Evolutionary conservation across 2,329 filamentous ascomycete genomes (phyloP), one percentile per base, ranked within the genome.

Genomic region (Pseudomassariella vexata): DNA sequence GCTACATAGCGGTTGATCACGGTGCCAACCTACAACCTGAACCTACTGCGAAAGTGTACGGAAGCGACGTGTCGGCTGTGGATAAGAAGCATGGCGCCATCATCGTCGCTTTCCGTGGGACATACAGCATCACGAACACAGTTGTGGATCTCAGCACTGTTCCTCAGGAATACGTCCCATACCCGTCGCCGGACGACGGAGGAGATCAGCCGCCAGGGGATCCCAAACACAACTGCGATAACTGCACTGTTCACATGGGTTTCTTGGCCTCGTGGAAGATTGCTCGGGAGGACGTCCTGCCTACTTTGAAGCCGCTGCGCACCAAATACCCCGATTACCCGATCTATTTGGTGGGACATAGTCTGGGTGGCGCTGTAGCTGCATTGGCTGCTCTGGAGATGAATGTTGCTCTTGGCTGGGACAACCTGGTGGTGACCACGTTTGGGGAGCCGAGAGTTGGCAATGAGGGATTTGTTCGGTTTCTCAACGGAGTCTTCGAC

Each of bases 231-330:
- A 73, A 68, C 44, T 98, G 92, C 59, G 56, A 65, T 6, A 90
- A 95, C 55, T 98, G 92, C 57, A 94, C 85, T 5, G 90, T 96
- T 2, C 92, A 98, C 55, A 79, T 78, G 38, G 92, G 92, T 12
- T 98, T 98, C 59, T 75, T 92, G 52, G 69, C 73, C 11, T 89
- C 87, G 1, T 98, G 92, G 90, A 65, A 72, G 30, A 78, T 80
- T 49, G 85, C 89, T 1, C 75, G 86, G 29, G 62, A 70, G 19
- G 62, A 72, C 3, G 76, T 98, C 18, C 56, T 95, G 11, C 74
- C 82, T 0, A 65, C 79, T 18, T 62, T 98, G 4, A 63, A 75
- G 33, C 59, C 63, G 5, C 64, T 85, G 5, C 65, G 72, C 16
- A 54, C 65, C 11, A 61, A 72, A 24, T 73, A 90, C 49, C 85